Base-by-base conservation (phyloP, 768 basidiomycete genomes). In the Candolleomyces eurysporus region DNA sequence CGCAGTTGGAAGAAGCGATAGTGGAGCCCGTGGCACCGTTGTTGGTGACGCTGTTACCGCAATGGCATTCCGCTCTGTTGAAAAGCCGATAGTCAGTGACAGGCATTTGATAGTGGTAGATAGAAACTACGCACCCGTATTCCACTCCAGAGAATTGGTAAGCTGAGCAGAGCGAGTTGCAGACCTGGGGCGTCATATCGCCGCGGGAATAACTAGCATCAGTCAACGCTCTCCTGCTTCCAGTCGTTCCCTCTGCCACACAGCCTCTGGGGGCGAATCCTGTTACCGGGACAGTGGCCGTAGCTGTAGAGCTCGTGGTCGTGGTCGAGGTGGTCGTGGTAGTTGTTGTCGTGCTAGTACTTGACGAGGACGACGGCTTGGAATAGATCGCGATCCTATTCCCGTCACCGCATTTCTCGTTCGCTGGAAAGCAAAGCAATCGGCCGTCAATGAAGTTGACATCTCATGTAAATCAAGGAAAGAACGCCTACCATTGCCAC, bases 71-170 rank as follows among this genome's bases (percentile, higher is more conserved):
- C 5, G 4, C 22, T 8, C 19, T 26, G n/a, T 30, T 39, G 21
- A 7, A 40, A 19, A 42, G 6, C 3, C 3, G 11, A 22, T 56
- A 14, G 13, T 19, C 14, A 16, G 55, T 16, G 57, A 13, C 9
- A 1, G 26, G 4, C 26, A 26, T 26, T 26, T 26, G 4, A 26
- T 26, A 26, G 4, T 2, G 26, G 26, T 26, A 2, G 26, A 26
- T 26, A 4, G 26, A 2, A 4, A 26, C 26, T 1, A 58, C 67
- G 3, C 58, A 66, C 64, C 65, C 67, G 54, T 62, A 48, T 57
- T 74, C 72, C 11, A 68, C 63, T 11, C 69, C 72, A 5, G 71
- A 63, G 52, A 67, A 74, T 10, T 57, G 48, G 58, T 69, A 73
- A 32, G 65, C 67, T 14, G 58, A 57, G 48, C 71, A 73, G 22